Conservation (phyloP, 108 stramenopile species). For the Skeletonema tropicum region DNA sequence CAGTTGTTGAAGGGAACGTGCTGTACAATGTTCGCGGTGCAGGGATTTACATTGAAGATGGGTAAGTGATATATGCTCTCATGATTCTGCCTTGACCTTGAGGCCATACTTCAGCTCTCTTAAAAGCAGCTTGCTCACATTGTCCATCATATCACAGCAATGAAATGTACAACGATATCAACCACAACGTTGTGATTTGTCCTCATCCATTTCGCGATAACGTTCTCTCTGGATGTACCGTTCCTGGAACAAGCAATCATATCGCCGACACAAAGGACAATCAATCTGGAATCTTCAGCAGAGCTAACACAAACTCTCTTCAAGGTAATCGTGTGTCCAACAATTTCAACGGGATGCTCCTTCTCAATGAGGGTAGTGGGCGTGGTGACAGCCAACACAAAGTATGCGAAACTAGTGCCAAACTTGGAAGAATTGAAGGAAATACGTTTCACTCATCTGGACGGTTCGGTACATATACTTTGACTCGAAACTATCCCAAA, state of each 20-base stretch:
- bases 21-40: slow-evolving; percentile 69
- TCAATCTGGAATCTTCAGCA: slow-evolving; percentile 55
- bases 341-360: slow-evolving; percentile 63
- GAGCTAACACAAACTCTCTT: slow-evolving; percentile 49
- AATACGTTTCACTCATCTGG: slow-evolving; percentile 63
- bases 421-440: slow-evolving; percentile 50
- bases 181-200: slow-evolving; percentile 63
- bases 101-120: neutral
- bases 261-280: slow-evolving; percentile 55
- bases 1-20: slow-evolving; percentile 53
- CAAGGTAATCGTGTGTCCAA: slow-evolving; percentile 63
- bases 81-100: neutral
- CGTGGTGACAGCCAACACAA: slow-evolving; percentile 46
- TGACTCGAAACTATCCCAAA: slow-evolving; percentile 48
- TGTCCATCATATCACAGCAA: slow-evolving; percentile 29
- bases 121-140: neutral
- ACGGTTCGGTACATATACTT: neutral
- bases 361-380: slow-evolving; percentile 37
- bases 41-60: slow-evolving; percentile 66
- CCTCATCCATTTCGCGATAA: slow-evolving; percentile 55
- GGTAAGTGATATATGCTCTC: neutral
- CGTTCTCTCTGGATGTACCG: slow-evolving; percentile 53
- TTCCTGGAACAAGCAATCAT: slow-evolving; percentile 60
- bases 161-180: slow-evolving; percentile 66
- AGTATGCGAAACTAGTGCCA: slow-evolving; percentile 42